Conservation (phyloP, 345 rosid genomes). For the Heritiera fomes region DNA sequence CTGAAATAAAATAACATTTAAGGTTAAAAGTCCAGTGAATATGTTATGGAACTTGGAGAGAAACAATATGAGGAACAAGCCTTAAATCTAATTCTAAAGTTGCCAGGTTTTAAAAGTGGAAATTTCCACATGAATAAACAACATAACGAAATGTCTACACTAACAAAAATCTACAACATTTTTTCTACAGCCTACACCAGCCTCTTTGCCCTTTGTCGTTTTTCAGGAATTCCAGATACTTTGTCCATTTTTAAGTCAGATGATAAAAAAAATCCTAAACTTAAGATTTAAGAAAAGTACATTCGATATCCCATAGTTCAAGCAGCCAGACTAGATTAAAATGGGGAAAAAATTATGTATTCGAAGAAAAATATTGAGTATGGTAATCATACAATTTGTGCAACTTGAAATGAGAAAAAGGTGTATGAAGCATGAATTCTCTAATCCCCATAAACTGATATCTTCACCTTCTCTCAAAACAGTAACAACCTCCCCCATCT, state of each 20-base stretch:
- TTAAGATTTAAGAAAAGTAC: not conserved
- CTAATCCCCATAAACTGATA: not conserved
- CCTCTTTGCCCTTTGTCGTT: not conserved
- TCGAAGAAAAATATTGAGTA: not conserved
- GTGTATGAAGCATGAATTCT: not conserved
- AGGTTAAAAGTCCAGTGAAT: conserved; percentile 15
- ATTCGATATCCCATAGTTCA: not conserved
- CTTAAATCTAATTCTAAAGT: not conserved
- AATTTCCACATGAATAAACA: not conserved
- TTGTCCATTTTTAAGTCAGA: not conserved
- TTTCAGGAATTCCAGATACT: not conserved
- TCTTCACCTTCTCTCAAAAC: not conserved
- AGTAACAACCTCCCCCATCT: not conserved
- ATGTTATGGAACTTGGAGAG: conserved; percentile 7
- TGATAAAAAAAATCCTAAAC: not conserved
- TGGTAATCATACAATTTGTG: not conserved
- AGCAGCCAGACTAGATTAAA: not conserved
- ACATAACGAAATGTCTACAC: not conserved
- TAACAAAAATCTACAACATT: not conserved
- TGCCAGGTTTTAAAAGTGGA: not conserved
- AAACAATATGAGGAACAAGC: not conserved
- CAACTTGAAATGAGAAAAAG: not conserved
- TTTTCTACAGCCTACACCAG: not conserved
- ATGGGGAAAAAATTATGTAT: not conserved
- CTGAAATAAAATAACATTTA: conserved; percentile 47